phyloP scores from a whole-genome alignment of 345 rosid species.

The Eucalyptus tenuipes region DNA sequence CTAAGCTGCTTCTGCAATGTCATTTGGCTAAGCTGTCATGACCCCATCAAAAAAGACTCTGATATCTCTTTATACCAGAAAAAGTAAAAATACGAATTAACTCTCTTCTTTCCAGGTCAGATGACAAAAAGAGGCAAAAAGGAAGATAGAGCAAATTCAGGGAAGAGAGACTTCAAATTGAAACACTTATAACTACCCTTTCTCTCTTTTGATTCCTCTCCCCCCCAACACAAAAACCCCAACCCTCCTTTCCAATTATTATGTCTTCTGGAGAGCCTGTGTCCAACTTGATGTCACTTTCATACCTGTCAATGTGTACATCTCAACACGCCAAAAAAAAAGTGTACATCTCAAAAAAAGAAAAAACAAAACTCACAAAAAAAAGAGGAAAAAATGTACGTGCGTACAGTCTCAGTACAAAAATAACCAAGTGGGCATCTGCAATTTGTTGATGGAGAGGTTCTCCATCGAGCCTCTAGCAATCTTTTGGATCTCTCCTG shows the following conservation, averaged over 20 bases:
- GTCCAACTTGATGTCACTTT: slow-evolving; percentile 25
- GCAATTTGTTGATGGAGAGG: background rate
- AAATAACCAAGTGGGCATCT: background rate
- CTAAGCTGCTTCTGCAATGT: slow-evolving; percentile 1
- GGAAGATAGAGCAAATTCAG: slow-evolving; percentile 25
- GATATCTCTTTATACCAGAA: slow-evolving; percentile 9
- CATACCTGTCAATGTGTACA: slow-evolving; percentile 2
- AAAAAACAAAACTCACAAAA: background rate
- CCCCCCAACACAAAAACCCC: background rate
- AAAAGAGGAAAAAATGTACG: background rate
- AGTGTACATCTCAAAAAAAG: background rate
- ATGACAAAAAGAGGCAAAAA: slow-evolving; percentile 22
- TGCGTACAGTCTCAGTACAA: background rate
- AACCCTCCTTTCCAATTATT: slow-evolving; percentile 32
- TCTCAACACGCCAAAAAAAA: too few relatives aligned
- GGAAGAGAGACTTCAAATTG: slow-evolving; percentile 9
- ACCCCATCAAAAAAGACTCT: slow-evolving; percentile 22
- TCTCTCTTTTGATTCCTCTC: background rate
- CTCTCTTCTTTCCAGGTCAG: slow-evolving; percentile 36
- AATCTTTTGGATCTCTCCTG: background rate
- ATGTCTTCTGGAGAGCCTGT: slow-evolving; percentile 19
- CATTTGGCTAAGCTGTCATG: slow-evolving; percentile 38
- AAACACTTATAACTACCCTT: slow-evolving; percentile 11
- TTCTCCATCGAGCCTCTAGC: background rate
- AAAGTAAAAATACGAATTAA: background rate